Conservation (phyloP, 2,329 filamentous ascomycete species). For the Biscogniauxia marginata region DNA sequence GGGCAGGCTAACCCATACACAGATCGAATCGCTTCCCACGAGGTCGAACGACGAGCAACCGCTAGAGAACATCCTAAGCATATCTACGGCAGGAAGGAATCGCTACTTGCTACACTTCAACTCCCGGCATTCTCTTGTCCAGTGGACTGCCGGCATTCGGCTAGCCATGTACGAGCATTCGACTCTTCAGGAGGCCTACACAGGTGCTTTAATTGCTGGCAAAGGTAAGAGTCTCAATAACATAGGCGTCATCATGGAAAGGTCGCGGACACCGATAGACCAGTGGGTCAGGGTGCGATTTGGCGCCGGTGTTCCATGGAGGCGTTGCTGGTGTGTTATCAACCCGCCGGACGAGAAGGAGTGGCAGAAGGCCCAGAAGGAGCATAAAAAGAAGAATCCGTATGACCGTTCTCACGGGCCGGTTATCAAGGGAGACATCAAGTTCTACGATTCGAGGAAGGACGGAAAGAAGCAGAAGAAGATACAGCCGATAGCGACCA, state of each 20-base stretch:
- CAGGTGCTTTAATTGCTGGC: conserved; percentile 89
- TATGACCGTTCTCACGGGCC: conserved; percentile 73
- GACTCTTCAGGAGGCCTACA: conserved; percentile 93
- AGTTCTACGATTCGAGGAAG: conserved; percentile 82
- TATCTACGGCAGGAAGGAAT: conserved; percentile 94
- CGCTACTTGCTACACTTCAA: conserved; percentile 96
- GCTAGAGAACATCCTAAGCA: conserved; percentile 89
- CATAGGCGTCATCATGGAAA: conserved; percentile 85
- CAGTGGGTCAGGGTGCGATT: conserved; percentile 96
- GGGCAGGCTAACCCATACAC: conserved; percentile 14
- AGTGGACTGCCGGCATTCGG: conserved; percentile 94
- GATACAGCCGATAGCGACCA: conserved; percentile 82
- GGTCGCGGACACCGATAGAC: conserved; percentile 72
- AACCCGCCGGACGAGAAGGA: conserved; percentile 93
- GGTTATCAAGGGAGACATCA: conserved; percentile 81
- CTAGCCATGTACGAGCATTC: conserved; percentile 93
- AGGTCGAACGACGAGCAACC: conserved; percentile 73
- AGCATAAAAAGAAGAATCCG: conserved; percentile 74
- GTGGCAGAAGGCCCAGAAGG: conserved; percentile 77
- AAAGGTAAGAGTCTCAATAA: conserved; percentile 89
- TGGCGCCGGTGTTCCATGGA: conserved; percentile 93
- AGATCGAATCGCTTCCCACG: conserved; percentile 89
- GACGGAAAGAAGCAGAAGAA: conserved; percentile 88
- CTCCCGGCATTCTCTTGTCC: conserved; percentile 85
- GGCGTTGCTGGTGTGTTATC: conserved; percentile 95